Percentiles rank a stretch among this genome's conserved stretches.
Evolutionary conservation across 768 basidiomycete species (phyloP).

Genomic region (Gloeostereum incarnatum): DNA sequence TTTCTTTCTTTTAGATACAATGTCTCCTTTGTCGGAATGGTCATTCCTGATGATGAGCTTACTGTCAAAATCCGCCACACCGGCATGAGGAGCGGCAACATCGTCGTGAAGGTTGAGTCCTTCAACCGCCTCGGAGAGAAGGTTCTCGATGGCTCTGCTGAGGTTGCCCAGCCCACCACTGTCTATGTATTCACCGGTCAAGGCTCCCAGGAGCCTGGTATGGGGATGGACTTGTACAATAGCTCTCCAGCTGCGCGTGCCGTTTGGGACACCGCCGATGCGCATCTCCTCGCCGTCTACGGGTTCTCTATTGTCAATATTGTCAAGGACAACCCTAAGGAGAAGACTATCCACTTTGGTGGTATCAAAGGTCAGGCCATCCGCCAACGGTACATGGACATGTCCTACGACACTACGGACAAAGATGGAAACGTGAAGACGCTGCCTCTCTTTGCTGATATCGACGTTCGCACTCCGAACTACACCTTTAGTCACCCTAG

Average conservation of each 20-base stretch:
- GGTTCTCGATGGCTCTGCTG: slow-evolving; percentile 86
- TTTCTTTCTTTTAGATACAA: slow-evolving; percentile 52
- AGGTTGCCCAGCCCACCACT: slow-evolving; percentile 86
- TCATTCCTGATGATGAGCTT: slow-evolving; percentile 83
- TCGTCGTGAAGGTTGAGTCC: slow-evolving; percentile 85
- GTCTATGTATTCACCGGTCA: slow-evolving; percentile 98
- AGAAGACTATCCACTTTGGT: slow-evolving; percentile 98
- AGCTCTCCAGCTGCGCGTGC: slow-evolving; percentile 88
- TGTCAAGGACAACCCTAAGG: slow-evolving; percentile 96
- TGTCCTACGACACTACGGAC: slow-evolving; percentile 96
- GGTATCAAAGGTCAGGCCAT: slow-evolving; percentile 99
- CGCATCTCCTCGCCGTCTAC: slow-evolving; percentile 88
- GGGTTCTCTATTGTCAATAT: slow-evolving; percentile 99
- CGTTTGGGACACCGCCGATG: slow-evolving; percentile 96
- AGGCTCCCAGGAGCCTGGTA: slow-evolving; percentile 94
- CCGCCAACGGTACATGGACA: slow-evolving; percentile 98
- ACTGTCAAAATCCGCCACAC: slow-evolving; percentile 81
- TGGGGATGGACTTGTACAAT: slow-evolving; percentile 99
- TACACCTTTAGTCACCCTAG: slow-evolving; percentile 98
- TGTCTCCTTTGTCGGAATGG: slow-evolving; percentile 96
- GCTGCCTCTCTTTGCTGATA: slow-evolving; percentile 91
- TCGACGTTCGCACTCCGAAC: slow-evolving; percentile 87
- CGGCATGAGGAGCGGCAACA: slow-evolving; percentile 89
- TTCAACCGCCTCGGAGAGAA: slow-evolving; percentile 81
- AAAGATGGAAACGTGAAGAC: slow-evolving; percentile 95